A percentile compares a stretch with the other conserved stretches of the same genome.
These are phyloP conservation scores for Pythium apleroticum DNA, from an alignment of 352 stramenopile genomes.

Conservation along the genomic window DNA sequence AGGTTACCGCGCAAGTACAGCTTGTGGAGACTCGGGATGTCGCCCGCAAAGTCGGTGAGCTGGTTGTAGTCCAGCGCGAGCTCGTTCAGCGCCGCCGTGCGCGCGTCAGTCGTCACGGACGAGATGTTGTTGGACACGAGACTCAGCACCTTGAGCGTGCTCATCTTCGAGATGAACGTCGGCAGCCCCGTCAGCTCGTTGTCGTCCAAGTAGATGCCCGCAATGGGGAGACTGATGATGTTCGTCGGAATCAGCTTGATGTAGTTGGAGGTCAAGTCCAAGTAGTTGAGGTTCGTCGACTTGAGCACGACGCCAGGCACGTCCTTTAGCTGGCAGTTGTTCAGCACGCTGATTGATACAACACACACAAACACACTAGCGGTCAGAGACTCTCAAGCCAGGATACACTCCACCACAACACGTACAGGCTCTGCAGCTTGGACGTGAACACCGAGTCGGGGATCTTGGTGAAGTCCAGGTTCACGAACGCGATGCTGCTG, in stretches of 20 bases:
- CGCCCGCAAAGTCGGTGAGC: constrained; percentile 23
- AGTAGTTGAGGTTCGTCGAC: constrained; percentile 12
- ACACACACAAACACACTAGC: too few species aligned
- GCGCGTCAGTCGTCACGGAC: not conserved
- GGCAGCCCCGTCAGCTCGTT: constrained; percentile 21
- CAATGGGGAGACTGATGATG: constrained; percentile 5
- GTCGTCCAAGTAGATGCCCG: constrained; percentile 8
- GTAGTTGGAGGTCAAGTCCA: constrained; percentile 12
- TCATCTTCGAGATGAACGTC: constrained; percentile 4
- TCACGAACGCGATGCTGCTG: constrained; percentile 15
- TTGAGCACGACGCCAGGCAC: constrained; percentile 1
- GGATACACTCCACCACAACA: too few species aligned
- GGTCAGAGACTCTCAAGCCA: too few species aligned
- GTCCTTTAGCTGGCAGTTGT: constrained; percentile 17
- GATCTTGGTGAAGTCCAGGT: constrained; percentile 19
- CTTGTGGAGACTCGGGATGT: constrained; percentile 17
- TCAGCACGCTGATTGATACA: constrained; percentile 19
- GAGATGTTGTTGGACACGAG: constrained; percentile 17
- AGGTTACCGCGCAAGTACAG: constrained; percentile 19
- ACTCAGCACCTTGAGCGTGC: constrained; percentile 12
- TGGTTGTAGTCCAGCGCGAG: constrained; percentile 20
- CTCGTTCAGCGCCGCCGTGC: constrained; percentile 13
- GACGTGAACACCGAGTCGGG: not conserved
- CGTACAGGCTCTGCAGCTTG: constrained; percentile 19
- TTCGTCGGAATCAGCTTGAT: not conserved